phyloP scores from a whole-genome alignment of 2,329 filamentous ascomycete genomes.

The Aspergillus flavus region DNA sequence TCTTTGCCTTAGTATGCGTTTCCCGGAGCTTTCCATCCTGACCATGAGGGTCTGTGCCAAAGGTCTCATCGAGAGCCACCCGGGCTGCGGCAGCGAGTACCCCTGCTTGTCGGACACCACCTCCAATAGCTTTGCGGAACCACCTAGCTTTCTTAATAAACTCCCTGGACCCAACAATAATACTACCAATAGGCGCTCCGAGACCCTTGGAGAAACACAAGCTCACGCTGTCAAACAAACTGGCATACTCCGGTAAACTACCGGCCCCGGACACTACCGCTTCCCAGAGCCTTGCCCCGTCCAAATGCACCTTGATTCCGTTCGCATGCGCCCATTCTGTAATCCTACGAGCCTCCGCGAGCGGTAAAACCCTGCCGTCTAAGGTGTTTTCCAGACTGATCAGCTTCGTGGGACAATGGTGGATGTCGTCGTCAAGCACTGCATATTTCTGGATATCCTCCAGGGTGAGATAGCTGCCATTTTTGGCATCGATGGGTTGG shows the following conservation, averaged over 20 bases:
- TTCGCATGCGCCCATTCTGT: constrained; percentile 67
- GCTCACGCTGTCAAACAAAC: constrained; percentile 72
- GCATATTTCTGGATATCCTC: constrained; percentile 72
- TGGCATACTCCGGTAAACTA: constrained; percentile 66
- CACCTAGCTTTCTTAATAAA: constrained; percentile 71
- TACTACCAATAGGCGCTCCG: constrained; percentile 77
- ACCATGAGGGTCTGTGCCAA: constrained; percentile 60
- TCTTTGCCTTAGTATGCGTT: constrained; percentile 65
- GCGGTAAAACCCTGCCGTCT: constrained; percentile 75
- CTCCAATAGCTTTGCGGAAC: constrained; percentile 79
- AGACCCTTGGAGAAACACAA: constrained; percentile 83
- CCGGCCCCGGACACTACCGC: constrained; percentile 72
- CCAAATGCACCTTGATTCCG: constrained; percentile 71
- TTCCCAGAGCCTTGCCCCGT: constrained; percentile 82
- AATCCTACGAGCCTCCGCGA: constrained; percentile 71
- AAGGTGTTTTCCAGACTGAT: constrained; percentile 88
- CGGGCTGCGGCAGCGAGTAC: constrained; percentile 74
- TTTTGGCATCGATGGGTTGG: constrained; percentile 66
- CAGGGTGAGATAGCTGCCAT: constrained; percentile 73
- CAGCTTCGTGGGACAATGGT: constrained; percentile 76
- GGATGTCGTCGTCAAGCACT: constrained; percentile 67
- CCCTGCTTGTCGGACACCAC: constrained; percentile 75
- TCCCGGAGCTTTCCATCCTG: constrained; percentile 63
- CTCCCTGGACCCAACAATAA: constrained; percentile 63
- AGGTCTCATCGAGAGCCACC: constrained; percentile 78